Conservation (phyloP, 2,329 filamentous ascomycete species). For the Tolypocladium guangdongense region DNA sequence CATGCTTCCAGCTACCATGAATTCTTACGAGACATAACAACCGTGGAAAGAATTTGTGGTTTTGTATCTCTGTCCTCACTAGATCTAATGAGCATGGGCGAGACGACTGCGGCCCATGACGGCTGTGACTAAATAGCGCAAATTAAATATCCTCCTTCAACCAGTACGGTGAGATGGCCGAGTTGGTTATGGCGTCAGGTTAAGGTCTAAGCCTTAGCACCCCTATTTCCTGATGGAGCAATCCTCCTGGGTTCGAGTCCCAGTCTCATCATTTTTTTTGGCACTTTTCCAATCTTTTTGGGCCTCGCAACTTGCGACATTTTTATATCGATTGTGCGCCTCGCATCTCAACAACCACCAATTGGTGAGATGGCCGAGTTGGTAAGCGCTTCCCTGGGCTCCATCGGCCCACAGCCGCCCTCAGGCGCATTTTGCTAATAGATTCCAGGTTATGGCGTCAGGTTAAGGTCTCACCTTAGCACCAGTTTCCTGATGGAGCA, state of each 20-base stretch:
- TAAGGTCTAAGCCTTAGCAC: slow-evolving; percentile 1
- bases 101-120: no score
- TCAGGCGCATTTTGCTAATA: background rate
- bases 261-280: slow-evolving; percentile 17
- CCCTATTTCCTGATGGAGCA: slow-evolving; percentile 13
- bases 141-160: background rate
- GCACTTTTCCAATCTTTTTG: slow-evolving; percentile 8
- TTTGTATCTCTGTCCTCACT: no score
- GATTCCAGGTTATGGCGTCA: background rate
- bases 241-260: slow-evolving; percentile 20
- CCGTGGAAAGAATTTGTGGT: no score
- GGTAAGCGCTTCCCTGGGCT: background rate
- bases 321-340: background rate
- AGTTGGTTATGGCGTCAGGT: slow-evolving; percentile 4
- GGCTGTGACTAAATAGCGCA: no score
- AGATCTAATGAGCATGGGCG: no score
- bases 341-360: background rate
- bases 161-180: background rate
- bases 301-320: background rate
- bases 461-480: slow-evolving; percentile 1
- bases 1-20: no score
- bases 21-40: no score
- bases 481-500: slow-evolving; percentile 12
- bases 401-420: background rate
- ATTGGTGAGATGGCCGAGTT: slow-evolving; percentile 3